Percentiles rank a stretch among this genome's conserved stretches.
Conservation (phyloP, 306 rosid genomes). For the Astragalus glycyphyllos region DNA sequence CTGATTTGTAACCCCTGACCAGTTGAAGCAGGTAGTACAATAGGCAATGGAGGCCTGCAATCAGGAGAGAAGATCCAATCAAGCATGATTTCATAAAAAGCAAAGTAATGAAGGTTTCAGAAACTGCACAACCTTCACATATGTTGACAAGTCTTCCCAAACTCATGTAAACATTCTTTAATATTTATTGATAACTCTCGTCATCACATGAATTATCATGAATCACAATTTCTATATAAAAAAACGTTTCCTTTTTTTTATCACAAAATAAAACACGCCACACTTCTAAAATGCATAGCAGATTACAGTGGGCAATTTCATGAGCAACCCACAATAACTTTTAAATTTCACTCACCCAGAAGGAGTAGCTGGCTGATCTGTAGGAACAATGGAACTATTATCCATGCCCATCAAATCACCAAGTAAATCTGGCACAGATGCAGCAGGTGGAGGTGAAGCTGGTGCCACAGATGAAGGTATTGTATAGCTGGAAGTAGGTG, state of each 20-base stretch:
- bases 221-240: slow-evolving; percentile 13
- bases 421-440: slow-evolving; percentile 90
- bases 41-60: slow-evolving; percentile 87
- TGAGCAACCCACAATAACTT: slow-evolving; percentile 15
- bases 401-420: slow-evolving; percentile 94
- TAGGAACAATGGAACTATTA: slow-evolving; percentile 73
- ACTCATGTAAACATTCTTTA: slow-evolving; percentile 4
- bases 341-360: slow-evolving; percentile 67
- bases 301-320: slow-evolving; percentile 28
- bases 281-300: slow-evolving; percentile 32
- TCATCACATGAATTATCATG: not conserved
- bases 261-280: slow-evolving; percentile 24
- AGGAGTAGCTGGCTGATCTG: slow-evolving; percentile 79
- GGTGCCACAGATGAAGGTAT: slow-evolving; percentile 54
- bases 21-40: slow-evolving; percentile 76
- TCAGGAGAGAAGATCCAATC: slow-evolving; percentile 42
- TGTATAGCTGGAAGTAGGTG: slow-evolving; percentile 63
- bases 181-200: not conserved
- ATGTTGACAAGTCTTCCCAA: slow-evolving; percentile 11
- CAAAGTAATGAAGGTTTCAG: slow-evolving; percentile 34
- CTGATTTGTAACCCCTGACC: slow-evolving; percentile 98
- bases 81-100: slow-evolving; percentile 30
- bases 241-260: not conserved
- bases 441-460: slow-evolving; percentile 60
- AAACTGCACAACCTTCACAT: slow-evolving; percentile 11